Percentiles rank a stretch among this genome's conserved stretches.
Conservation (phyloP, 2,329 filamentous ascomycete genomes). For the Alternaria longipes region DNA sequence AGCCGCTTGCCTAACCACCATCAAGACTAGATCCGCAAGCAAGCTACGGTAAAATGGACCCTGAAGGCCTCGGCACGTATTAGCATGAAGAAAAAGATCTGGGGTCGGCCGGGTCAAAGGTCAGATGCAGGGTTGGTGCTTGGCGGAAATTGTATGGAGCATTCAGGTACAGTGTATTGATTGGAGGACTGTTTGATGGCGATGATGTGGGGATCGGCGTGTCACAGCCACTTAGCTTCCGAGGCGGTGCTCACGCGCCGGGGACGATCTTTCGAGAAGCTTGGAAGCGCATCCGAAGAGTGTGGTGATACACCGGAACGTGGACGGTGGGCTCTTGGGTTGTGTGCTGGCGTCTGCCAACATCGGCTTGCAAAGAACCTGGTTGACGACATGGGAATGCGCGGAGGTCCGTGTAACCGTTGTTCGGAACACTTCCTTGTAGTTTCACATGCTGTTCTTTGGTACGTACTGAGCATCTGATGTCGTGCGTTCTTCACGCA, state of each 20-base stretch:
- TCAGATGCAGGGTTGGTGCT: slow-evolving; percentile 29
- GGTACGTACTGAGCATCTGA: slow-evolving; percentile 1
- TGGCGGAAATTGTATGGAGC: slow-evolving; percentile 11
- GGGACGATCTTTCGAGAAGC: slow-evolving; percentile 15
- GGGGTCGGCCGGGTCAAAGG: slow-evolving; percentile 10
- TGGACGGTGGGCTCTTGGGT: background rate
- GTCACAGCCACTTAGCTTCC: slow-evolving; percentile 29
- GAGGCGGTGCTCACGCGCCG: slow-evolving; percentile 11
- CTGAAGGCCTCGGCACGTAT: slow-evolving; percentile 8
- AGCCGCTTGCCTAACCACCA: slow-evolving; percentile 4
- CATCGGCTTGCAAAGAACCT: background rate
- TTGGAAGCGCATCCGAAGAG: slow-evolving; percentile 5
- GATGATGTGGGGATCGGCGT: slow-evolving; percentile 45
- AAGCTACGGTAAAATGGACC: slow-evolving; percentile 6
- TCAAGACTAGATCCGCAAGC: slow-evolving; percentile 7
- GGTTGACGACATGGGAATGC: slow-evolving; percentile 1
- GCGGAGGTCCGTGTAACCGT: background rate
- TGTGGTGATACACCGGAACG: slow-evolving; percentile 5
- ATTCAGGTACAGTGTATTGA: slow-evolving; percentile 45
- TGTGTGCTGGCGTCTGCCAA: background rate
- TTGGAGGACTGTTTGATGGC: slow-evolving; percentile 34
- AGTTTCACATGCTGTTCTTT: background rate
- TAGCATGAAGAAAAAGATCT: slow-evolving; percentile 10
- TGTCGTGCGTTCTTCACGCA: slow-evolving; percentile 6
- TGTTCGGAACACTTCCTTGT: background rate